Evolutionary conservation across 1,284 basidiomycete species (phyloP), one percentile per base, ranked within the genome.

Genomic region (Malassezia sympodialis): DNA sequence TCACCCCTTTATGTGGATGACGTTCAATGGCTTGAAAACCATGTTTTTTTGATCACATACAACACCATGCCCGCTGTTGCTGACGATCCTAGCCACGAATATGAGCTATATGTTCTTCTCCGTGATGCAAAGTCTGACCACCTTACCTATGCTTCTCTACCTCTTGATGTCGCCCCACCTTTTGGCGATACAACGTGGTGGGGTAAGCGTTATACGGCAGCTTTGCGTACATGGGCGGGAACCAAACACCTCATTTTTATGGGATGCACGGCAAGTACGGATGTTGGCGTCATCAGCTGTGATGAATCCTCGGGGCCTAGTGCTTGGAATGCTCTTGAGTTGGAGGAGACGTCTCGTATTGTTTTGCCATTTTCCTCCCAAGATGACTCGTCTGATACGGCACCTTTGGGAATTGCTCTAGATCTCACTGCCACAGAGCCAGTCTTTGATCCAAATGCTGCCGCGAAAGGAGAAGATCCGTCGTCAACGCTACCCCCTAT

Each of bases 261-360:
- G 24, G 85, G 84, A 1, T 87, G 87, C 69, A 79, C 80, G 42
- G 82, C 82, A 0, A 86, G 87, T 2, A 82, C 84, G 0, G 87
- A 90, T 65, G 78, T 90, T 1, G 87, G 86, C 49, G 76, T 85
- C 19, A 70, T 88, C 23, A 84, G 80, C 3, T 81, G 79, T 55
- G 43, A 58, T 3, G 49, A 44, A 7, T 53, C 57, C 39, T 19
- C 49, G 50, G 64, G 79, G 17, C 74, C 77, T 2, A 76, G 77
- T 10, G 75, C 77, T 34, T 90, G 87, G 87, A 80, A 80, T 56
- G 83, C 83, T 48, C 75, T 87, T 46, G 81, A 82, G 3, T 80
- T 87, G 56, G 87, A 88, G 58, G 87, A 87, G 72, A 85, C 81
- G 0, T 79, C 85, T 7, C 82, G 82, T 0, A 80, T 82, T 0